phyloP scores from a whole-genome alignment of 768 basidiomycete genomes.

The Agrocybe chaxingu region DNA sequence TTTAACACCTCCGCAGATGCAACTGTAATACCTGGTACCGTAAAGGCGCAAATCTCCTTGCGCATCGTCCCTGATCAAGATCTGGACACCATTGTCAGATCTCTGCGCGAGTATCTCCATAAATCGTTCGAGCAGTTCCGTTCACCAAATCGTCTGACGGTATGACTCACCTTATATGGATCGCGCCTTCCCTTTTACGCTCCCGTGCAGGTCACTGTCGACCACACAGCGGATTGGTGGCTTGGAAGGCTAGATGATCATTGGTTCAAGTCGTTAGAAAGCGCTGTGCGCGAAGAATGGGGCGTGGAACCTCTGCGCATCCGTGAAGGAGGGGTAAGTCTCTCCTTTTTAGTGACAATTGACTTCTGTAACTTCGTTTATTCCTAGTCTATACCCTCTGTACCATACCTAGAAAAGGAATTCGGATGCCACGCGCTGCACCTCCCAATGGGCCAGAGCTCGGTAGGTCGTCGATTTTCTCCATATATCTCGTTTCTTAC shows the following conservation, averaged over 20 bases:
- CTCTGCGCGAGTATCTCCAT: conserved; percentile 57
- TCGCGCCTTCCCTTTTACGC: neutral
- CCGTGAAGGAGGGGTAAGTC: conserved; percentile 84
- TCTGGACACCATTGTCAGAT: conserved; percentile 60
- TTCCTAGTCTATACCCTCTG: conserved; percentile 83
- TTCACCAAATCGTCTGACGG: conserved; percentile 73
- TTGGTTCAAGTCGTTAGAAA: conserved; percentile 86
- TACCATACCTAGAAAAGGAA: conserved; percentile 91
- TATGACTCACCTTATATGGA: conserved; percentile 26
- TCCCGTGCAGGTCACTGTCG: conserved; percentile 59
- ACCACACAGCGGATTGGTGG: conserved; percentile 95
- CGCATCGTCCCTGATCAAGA: conserved; percentile 95
- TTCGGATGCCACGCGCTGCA: conserved; percentile 89
- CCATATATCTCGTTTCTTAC: conserved; percentile 4
- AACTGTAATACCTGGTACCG: conserved; percentile 85
- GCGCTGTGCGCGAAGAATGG: conserved; percentile 86
- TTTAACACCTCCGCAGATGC: conserved; percentile 44
- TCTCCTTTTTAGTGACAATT: neutral
- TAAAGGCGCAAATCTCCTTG: conserved; percentile 83
- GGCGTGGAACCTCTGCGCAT: conserved; percentile 80
- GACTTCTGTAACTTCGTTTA: conserved; percentile 5
- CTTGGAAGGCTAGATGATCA: conserved; percentile 80
- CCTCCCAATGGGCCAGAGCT: conserved; percentile 91
- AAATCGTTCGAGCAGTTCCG: conserved; percentile 53
- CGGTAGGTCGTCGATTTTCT: conserved; percentile 42